Conservation (phyloP, 78 protist genomes). For the Emiliania huxleyi region DNA sequence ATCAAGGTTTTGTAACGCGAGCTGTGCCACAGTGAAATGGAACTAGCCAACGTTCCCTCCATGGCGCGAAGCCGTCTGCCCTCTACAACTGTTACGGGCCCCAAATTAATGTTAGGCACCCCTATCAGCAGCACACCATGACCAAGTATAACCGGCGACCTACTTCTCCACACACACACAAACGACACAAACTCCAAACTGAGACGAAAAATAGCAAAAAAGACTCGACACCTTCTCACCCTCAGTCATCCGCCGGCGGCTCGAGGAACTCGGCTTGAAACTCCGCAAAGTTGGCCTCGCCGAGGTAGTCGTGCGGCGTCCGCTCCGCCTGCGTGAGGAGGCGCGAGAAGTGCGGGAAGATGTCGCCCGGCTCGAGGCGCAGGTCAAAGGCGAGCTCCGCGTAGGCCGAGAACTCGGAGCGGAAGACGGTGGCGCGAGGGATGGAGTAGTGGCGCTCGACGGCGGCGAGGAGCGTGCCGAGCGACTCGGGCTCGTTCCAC, state of each 20-base stretch:
- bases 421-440: not conserved
- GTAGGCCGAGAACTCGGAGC: not conserved
- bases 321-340: not conserved
- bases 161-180: too few relatives aligned
- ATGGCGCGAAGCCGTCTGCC: too few relatives aligned
- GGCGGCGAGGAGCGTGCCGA: not conserved
- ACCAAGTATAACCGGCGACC: too few relatives aligned
- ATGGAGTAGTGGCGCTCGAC: not conserved
- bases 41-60: too few relatives aligned
- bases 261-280: not conserved
- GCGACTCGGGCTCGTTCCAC: not conserved
- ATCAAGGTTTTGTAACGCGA: too few relatives aligned
- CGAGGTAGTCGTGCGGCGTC: not conserved
- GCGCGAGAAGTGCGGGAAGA: not conserved
- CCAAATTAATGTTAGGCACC: too few relatives aligned
- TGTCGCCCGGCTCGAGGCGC: not conserved
- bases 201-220: too few relatives aligned
- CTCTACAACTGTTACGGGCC: too few relatives aligned
- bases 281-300: not conserved
- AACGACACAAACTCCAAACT: too few relatives aligned
- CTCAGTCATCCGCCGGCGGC: not conserved
- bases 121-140: too few relatives aligned
- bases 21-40: too few relatives aligned
- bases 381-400: not conserved
- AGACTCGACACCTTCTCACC: too few relatives aligned